Percentiles rank a stretch among this genome's conserved stretches.
Conservation (phyloP, 2,329 filamentous ascomycete species). For the Sclerotinia minor region DNA sequence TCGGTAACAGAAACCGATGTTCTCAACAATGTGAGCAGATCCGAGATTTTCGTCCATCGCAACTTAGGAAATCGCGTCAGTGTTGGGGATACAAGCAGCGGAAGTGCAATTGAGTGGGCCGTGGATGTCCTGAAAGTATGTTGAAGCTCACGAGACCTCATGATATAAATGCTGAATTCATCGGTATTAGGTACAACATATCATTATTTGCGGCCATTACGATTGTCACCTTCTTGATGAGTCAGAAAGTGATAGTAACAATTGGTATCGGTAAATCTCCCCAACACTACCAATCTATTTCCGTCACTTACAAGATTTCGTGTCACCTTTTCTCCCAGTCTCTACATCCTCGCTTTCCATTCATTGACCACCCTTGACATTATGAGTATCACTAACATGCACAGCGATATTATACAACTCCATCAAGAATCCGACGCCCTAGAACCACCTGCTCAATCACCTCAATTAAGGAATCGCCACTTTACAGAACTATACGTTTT, state of each 20-base stretch:
- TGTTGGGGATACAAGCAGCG: slow-evolving; percentile 58
- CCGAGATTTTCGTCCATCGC: slow-evolving; percentile 69
- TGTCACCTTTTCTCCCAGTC: not conserved
- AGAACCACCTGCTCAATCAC: slow-evolving; percentile 10
- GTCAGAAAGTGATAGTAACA: slow-evolving; percentile 49
- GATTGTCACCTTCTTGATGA: slow-evolving; percentile 54
- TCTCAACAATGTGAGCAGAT: slow-evolving; percentile 56
- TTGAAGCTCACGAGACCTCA: not conserved
- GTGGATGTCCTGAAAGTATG: slow-evolving; percentile 60
- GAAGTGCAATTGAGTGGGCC: slow-evolving; percentile 64
- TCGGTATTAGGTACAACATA: slow-evolving; percentile 51
- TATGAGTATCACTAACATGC: not conserved
- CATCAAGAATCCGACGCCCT: slow-evolving; percentile 27
- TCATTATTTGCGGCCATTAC: slow-evolving; percentile 57
- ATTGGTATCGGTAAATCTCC: slow-evolving; percentile 52
- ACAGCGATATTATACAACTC: slow-evolving; percentile 34
- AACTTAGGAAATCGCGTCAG: slow-evolving; percentile 69
- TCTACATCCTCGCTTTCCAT: not conserved
- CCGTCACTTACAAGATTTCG: not conserved
- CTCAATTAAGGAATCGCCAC: slow-evolving; percentile 49
- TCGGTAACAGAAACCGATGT: slow-evolving; percentile 66
- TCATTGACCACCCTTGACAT: not conserved
- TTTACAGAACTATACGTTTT: slow-evolving; percentile 65
- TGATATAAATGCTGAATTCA: not conserved
- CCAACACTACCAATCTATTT: slow-evolving; percentile 24